Conservation (phyloP, 2,329 filamentous ascomycete genomes). For the Hyphodiscus sp. region DNA sequence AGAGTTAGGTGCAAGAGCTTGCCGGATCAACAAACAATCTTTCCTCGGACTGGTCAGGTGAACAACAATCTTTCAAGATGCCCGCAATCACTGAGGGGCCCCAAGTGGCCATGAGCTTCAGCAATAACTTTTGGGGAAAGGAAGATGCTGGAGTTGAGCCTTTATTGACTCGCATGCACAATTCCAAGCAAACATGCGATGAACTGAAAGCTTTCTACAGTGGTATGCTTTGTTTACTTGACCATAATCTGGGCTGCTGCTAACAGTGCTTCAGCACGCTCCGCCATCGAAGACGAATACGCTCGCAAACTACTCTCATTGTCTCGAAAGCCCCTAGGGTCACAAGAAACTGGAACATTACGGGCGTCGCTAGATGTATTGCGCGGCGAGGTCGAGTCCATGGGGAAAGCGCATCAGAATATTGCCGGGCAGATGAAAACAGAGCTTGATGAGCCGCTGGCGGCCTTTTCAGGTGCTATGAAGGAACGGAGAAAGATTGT, state of each 20-base stretch:
- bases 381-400: slow-evolving; percentile 81
- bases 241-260: background rate
- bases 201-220: slow-evolving; percentile 89
- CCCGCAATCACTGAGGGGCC: slow-evolving; percentile 30
- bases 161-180: slow-evolving; percentile 88
- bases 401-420: slow-evolving; percentile 86
- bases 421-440: slow-evolving; percentile 94
- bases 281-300: slow-evolving; percentile 95
- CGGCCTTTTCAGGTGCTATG: slow-evolving; percentile 87
- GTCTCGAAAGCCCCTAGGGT: slow-evolving; percentile 82
- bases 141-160: slow-evolving; percentile 93
- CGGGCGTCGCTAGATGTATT: slow-evolving; percentile 81
- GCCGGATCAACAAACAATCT: background rate
- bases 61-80: slow-evolving; percentile 18
- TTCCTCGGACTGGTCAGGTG: background rate
- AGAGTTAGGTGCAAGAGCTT: too few relatives aligned
- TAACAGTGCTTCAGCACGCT: slow-evolving; percentile 54
- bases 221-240: slow-evolving; percentile 42
- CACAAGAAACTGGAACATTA: slow-evolving; percentile 77
- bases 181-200: slow-evolving; percentile 89
- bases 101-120: slow-evolving; percentile 47
- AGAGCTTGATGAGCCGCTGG: slow-evolving; percentile 88
- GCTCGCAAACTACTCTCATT: slow-evolving; percentile 80
- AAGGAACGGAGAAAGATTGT: slow-evolving; percentile 97
- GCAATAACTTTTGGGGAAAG: slow-evolving; percentile 99